phyloP scores from a whole-genome alignment of 257 asterid species.

The Ilex asprella region DNA sequence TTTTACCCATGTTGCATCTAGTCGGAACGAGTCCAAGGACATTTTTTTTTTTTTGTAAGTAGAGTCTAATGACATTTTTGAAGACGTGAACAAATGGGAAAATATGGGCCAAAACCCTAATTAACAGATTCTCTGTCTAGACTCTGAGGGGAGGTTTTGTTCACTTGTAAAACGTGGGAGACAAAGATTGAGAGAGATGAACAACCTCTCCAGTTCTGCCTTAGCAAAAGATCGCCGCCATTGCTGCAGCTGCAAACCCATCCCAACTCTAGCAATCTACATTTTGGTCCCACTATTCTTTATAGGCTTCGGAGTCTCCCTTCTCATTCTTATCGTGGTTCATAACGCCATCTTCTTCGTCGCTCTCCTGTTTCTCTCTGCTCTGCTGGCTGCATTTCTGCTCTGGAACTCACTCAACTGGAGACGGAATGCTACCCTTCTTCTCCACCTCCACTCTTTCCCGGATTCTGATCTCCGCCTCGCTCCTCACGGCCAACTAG shows the following conservation, averaged over 20 bases:
- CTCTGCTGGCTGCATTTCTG: conserved; percentile 24
- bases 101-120: too few species aligned
- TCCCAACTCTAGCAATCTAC: conserved; percentile 22
- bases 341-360: conserved; percentile 32
- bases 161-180: neutral
- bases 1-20: too few species aligned
- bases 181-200: conserved; percentile 16
- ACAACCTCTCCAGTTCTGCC: conserved; percentile 25
- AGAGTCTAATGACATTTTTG: too few species aligned
- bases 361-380: conserved; percentile 16
- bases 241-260: conserved; percentile 18
- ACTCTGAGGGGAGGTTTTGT: too few species aligned
- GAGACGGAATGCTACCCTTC: conserved; percentile 19
- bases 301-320: conserved; percentile 26
- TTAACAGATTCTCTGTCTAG: too few species aligned
- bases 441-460: conserved; percentile 22
- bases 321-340: conserved; percentile 28
- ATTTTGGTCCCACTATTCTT: conserved; percentile 25
- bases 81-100: too few species aligned
- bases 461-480: conserved; percentile 33
- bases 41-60: too few species aligned
- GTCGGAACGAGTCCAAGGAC: too few species aligned
- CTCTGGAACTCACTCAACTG: conserved; percentile 28
- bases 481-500: conserved; percentile 34
- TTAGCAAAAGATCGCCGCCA: conserved; percentile 5